Conservation (phyloP, 495 filamentous ascomycete genomes). For the Podospora australis region DNA sequence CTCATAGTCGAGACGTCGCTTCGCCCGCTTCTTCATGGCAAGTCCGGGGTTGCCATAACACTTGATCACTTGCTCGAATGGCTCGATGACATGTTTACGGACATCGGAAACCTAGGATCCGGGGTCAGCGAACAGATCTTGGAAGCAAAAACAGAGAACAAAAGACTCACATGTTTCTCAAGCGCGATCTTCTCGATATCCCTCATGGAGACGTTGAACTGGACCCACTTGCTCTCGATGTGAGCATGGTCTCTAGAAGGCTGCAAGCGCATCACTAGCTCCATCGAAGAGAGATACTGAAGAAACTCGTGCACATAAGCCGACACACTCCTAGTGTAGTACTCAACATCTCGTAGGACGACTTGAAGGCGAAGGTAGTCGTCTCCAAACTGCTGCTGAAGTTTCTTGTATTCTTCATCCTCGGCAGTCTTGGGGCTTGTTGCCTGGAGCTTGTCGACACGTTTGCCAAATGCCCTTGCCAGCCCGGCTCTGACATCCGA, state of each 20-base stretch:
- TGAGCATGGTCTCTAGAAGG: slow-evolving; percentile 61
- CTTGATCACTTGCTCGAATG: slow-evolving; percentile 73
- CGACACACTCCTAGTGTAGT: slow-evolving; percentile 67
- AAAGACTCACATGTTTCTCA: slow-evolving; percentile 70
- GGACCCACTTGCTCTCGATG: slow-evolving; percentile 85
- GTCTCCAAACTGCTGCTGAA: slow-evolving; percentile 74
- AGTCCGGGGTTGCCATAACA: slow-evolving; percentile 74
- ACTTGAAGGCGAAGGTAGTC: slow-evolving; percentile 86
- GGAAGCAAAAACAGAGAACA: not conserved
- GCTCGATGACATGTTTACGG: slow-evolving; percentile 75
- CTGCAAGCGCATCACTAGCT: slow-evolving; percentile 52
- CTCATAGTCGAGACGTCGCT: slow-evolving; percentile 81
- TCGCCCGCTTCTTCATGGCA: slow-evolving; percentile 86
- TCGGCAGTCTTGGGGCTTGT: slow-evolving; percentile 65
- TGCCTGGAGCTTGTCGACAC: slow-evolving; percentile 63
- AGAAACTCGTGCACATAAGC: slow-evolving; percentile 66
- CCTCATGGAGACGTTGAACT: slow-evolving; percentile 70
- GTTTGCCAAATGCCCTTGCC: slow-evolving; percentile 78
- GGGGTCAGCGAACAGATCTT: slow-evolving; percentile 7
- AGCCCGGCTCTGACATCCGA: slow-evolving; percentile 78
- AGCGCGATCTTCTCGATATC: slow-evolving; percentile 73
- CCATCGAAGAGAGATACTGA: slow-evolving; percentile 62
- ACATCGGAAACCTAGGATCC: slow-evolving; percentile 64
- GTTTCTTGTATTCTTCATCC: slow-evolving; percentile 68
- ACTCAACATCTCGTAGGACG: slow-evolving; percentile 82